Base-by-base conservation (phyloP, 2,329 filamentous ascomycete genomes). In the Phialophora tarda region DNA sequence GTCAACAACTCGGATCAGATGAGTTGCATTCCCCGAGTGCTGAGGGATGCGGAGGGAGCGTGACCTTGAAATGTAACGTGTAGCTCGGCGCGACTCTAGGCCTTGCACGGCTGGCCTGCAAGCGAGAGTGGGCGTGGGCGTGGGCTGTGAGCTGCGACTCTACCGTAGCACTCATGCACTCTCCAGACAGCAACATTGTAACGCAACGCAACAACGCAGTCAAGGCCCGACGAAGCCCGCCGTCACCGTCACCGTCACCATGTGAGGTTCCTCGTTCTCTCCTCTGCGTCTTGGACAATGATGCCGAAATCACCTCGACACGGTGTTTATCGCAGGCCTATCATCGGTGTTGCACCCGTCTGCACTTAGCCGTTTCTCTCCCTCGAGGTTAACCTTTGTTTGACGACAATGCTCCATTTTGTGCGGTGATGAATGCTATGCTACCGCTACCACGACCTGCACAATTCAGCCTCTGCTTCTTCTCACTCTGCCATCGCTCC, bases 401-500 rank as follows among this genome's bases (percentile, higher is more conserved):
- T 51, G 48, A 51, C 48, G 10, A 23, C 48, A 51, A 28, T 24
- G 24, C 21, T 26, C 48, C 48, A 26, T 51, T 14, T 26, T 1
- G 48, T 61, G 8, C 21, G 1, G 47, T 48, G 30, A 48, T 47
- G 57, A 44, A 59, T 67, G 65, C 44, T 63, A 67, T 69, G 65
- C 65, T 70, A 66, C 65, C 63, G 59, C 65, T 59, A 65, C 65
- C 61, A 62, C 65, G 56, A 65, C 47, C 57, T 51, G 21, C 50
- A 48, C 34, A 44, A 30, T 44, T 53, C 57, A 41, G 24, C 32
- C 17, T n/a, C 60, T 63, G 28, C 41, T 2, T 28, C 21, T 57
- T 55, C 47, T 60, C 26, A 48, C 44, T 32, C 41, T 26, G 56
- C 24, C 23, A 23, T 59, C 21, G 56, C 56, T 44, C 24, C 56